Base-by-base conservation (phyloP, 352 stramenopile genomes). In the Globisporangium cylindrosporum region DNA sequence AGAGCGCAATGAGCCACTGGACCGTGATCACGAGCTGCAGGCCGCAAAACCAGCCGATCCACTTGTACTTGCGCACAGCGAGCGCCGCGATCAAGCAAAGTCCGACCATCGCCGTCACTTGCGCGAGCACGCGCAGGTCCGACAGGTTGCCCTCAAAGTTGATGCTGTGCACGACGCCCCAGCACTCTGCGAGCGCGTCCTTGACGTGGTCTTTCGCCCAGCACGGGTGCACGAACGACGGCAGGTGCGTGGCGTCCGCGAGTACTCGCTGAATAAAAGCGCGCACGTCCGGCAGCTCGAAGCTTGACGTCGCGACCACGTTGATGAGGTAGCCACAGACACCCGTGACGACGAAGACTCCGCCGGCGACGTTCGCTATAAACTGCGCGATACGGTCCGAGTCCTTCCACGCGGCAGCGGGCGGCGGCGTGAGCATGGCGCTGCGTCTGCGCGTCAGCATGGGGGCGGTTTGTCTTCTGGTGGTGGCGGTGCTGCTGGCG, bases 1-100 rank as follows among this genome's bases (percentile, higher is more conserved):
- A 92, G 36, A 92, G 68, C 22, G 83, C 83, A 15, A 89, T 67
- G 61, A 84, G 70, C 81, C 80, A 89, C 67, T 90, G 81, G 58
- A 89, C 59, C 36, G 89, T 73, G n/a, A 89, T 73, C 32, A 86
- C 77, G 12, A 86, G 6, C 59, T 90, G 83, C 41, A 89, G 66
- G 20, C 78, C 79, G 46, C 71, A 76, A 59, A 83, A 88, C 79
- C 82, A 91, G 49, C 82, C 81, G 36, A 89, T 76, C 69, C 68
- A 84, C 59, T 89, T 85, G 73, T 86, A 89, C 61, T 86, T 87
- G 76, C 64, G 69, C 34, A 84, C 38, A 1, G 80, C 63, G 24
- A 88, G 61, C 20, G 75, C 59, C 1, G 58, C 54, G 10, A 67
- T 43, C 0, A 56, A 56, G 15, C 75, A 34, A 18, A 75, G 36